A percentile compares a stretch with the other conserved stretches of the same genome.
Evolutionary conservation across 176 grass and related monocot species (phyloP).

Genomic region (Eragrostis curvula): DNA sequence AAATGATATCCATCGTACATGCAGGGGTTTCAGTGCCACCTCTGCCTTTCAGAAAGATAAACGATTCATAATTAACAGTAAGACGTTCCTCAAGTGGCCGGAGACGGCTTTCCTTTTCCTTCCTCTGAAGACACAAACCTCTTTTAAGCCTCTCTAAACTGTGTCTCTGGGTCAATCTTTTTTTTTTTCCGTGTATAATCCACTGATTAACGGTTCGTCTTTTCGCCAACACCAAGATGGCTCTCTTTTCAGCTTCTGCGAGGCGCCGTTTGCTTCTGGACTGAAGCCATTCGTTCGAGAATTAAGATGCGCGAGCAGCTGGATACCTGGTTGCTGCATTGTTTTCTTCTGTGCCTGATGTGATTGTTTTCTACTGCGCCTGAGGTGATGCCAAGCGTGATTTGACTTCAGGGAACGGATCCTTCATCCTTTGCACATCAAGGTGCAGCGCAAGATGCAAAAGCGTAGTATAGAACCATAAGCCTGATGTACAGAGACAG

Average conservation of each 20-base stretch:
- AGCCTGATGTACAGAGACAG: not conserved
- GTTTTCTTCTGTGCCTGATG: constrained; percentile 5
- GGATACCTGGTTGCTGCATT: not conserved
- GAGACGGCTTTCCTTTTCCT: constrained; percentile 25
- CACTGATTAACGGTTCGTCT: no score
- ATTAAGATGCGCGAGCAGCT: constrained; percentile 4
- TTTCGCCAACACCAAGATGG: no score
- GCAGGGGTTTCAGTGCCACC: constrained; percentile 18
- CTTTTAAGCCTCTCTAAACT: constrained; percentile 25
- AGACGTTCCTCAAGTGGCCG: constrained; percentile 4
- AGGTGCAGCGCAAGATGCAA: not conserved
- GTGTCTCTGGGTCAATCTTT: not conserved
- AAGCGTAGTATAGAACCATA: not conserved
- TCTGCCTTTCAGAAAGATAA: constrained; percentile 43
- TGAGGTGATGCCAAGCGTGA: constrained; percentile 29
- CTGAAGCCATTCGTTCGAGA: not conserved
- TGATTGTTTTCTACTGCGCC: not conserved
- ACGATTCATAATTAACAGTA: constrained; percentile 34
- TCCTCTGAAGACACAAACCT: not conserved
- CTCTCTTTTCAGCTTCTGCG: not conserved
- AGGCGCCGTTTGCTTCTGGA: constrained; percentile 21
- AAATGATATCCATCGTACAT: constrained; percentile 24
- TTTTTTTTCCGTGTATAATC: no score
- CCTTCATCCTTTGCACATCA: not conserved
- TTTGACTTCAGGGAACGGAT: constrained; percentile 16